Percentiles rank a stretch among this genome's conserved stretches.
Evolutionary conservation across 139 green algal species (phyloP).

Genomic region (Chlamydomonas schloesseri): DNA sequence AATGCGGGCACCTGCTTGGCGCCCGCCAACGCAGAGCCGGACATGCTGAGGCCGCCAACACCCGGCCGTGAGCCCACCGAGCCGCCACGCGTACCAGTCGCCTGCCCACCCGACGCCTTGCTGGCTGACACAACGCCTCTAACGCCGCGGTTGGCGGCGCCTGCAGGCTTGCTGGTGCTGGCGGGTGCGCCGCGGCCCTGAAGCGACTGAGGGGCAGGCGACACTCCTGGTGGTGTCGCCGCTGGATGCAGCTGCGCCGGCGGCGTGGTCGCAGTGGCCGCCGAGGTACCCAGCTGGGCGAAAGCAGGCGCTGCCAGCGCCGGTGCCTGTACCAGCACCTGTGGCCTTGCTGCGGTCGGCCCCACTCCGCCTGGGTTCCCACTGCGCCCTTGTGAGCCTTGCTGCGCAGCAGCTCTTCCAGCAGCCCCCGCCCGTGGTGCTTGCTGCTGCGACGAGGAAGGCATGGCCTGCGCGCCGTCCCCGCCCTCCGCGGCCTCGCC

Average conservation of each 20-base stretch:
- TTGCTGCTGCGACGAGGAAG: too few relatives aligned
- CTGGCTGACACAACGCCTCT: too few relatives aligned
- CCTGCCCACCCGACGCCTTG: background rate
- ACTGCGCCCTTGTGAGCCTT: too few relatives aligned
- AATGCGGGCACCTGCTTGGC: constrained; percentile 24
- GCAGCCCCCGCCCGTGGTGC: too few relatives aligned
- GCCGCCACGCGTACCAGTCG: background rate
- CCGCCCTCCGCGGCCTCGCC: too few relatives aligned
- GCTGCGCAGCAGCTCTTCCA: too few relatives aligned
- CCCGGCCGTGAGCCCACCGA: too few relatives aligned
- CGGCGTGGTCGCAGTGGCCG: background rate
- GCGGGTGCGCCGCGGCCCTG: too few relatives aligned
- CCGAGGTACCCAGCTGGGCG: background rate
- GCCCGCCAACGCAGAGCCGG: background rate
- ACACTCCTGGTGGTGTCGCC: background rate
- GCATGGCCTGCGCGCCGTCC: too few relatives aligned
- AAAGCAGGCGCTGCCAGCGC: constrained; percentile 23
- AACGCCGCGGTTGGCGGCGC: background rate
- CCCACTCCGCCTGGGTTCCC: background rate
- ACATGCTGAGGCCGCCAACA: background rate
- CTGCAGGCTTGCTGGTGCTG: too few relatives aligned
- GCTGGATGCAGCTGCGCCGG: background rate
- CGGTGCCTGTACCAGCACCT: constrained; percentile 12
- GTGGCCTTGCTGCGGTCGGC: background rate
- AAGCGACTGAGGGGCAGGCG: background rate